Evolutionary conservation across 2,329 filamentous ascomycete species (phyloP), one percentile per base, ranked within the genome.

Genomic region (Cercospora sp.): DNA sequence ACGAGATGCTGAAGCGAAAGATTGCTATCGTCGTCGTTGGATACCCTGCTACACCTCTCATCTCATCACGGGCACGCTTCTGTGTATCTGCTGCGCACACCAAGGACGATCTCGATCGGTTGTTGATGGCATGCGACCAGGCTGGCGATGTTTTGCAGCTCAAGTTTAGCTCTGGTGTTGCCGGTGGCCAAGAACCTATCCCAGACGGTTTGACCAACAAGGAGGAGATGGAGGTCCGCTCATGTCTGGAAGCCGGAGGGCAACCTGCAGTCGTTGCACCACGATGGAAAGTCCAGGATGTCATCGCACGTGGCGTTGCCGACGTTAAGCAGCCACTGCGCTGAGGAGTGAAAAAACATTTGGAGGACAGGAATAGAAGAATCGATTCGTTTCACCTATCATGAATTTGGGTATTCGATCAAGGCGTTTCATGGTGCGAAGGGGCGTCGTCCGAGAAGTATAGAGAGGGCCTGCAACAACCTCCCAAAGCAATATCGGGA

Each of bases 1-100:
- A 97, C 79, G 95, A 98, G 80, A 98, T 99, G 95, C 88, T 98
- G 69, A 92, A 92, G 82, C 92, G 95, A 77, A 98, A 97, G 81
- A 98, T 99, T 74, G 95, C 94, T 0, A 92, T 98, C 62, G 95
- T 99, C 45, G 92, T 99, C 57, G 95, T 99, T 69, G 95, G 94
- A 63, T 99, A 99, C 79, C 95, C 95, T 5, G 95, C 94, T 8
- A 99, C 95, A 2, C 95, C 95, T 1, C 87, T 99, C 57, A 96
- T 98, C 74, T 96, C 92, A 70, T 97, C 94, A 20, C 91, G 95
- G 71, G 95, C 93, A 61, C 91, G 95, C 59, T 97, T 99, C 87
- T 99, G 95, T 79, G 89, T 99, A 63, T 97, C 93, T 3, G 90
- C 95, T 2, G 93, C 95, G 1, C 95, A 99, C 84, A 99, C 96